Conservation (phyloP, 225 moss, liverwort and hornwort species). For the Bryum argenteum region DNA sequence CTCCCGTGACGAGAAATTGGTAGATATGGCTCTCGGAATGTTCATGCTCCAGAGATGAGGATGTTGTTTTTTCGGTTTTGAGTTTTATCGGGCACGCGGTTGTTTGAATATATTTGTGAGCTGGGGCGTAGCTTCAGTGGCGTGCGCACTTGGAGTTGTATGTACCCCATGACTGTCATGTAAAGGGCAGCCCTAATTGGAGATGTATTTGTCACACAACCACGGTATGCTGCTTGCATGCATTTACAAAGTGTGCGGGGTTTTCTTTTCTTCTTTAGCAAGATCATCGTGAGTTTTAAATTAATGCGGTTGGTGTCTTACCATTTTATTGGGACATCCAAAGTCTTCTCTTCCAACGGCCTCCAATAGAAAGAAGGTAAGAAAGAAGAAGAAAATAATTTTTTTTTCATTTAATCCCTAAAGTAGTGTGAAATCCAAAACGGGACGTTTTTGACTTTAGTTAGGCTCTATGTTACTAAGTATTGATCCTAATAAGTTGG, state of each 20-base stretch:
- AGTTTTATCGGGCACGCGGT: background rate
- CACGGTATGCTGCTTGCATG: background rate
- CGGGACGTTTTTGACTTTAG: too few species aligned
- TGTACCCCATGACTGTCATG: slow-evolving; percentile 2
- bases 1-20: too few species aligned
- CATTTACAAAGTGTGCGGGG: background rate
- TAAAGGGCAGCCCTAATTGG: slow-evolving; percentile 14
- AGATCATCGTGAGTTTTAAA: background rate
- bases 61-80: too few species aligned
- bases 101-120: background rate
- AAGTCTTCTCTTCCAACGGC: too few species aligned
- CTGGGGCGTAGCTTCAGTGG: background rate
- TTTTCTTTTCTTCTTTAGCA: background rate
- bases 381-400: too few species aligned
- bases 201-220: background rate
- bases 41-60: too few species aligned
- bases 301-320: background rate
- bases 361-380: too few species aligned
- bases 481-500: too few species aligned
- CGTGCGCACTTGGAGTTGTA: slow-evolving; percentile 7
- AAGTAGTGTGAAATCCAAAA: too few species aligned
- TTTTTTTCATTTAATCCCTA: too few species aligned
- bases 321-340: background rate
- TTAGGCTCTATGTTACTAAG: too few species aligned
- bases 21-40: too few species aligned